Conservation (phyloP, 805 yeast genomes). For the Candida endomychidarum region DNA sequence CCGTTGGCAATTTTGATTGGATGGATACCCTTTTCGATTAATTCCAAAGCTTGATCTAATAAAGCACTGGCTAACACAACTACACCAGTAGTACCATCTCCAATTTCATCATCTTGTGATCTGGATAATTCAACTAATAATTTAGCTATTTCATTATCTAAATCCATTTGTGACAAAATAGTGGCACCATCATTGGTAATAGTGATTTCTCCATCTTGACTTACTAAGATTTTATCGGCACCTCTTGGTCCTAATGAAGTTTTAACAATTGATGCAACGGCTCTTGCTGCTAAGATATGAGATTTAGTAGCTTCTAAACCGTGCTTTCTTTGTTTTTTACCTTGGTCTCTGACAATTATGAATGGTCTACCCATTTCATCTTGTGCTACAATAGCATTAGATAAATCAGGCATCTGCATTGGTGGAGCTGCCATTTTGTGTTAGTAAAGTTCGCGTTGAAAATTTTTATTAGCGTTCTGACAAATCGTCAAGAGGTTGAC, state of each 20-base stretch:
- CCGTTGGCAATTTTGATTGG: slow-evolving; percentile 97
- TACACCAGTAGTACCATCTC: slow-evolving; percentile 99
- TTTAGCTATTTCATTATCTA: slow-evolving; percentile 95
- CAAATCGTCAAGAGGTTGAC: too few species aligned
- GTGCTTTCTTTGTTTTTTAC: slow-evolving; percentile 66
- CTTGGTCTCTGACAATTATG: slow-evolving; percentile 89
- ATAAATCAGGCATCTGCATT: slow-evolving; percentile 78
- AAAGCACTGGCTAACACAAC: slow-evolving; percentile 95
- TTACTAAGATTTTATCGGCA: slow-evolving; percentile 90
- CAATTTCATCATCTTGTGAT: slow-evolving; percentile 97
- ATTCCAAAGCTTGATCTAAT: slow-evolving; percentile 89
- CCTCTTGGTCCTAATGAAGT: slow-evolving; percentile 98
- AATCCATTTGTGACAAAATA: slow-evolving; percentile 90
- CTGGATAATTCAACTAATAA: slow-evolving; percentile 88
- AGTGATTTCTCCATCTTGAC: slow-evolving; percentile 97
- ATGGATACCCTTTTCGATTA: slow-evolving; percentile 95
- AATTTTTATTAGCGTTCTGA: slow-evolving; percentile 5
- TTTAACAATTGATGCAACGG: slow-evolving; percentile 88
- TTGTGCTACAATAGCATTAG: slow-evolving; percentile 98
- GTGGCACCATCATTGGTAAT: slow-evolving; percentile 99
- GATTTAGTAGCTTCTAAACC: slow-evolving; percentile 58
- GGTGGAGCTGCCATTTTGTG: slow-evolving; percentile 17
- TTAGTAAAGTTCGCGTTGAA: slow-evolving; percentile 12
- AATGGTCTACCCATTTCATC: slow-evolving; percentile 99
- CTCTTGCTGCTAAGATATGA: slow-evolving; percentile 91